Base-by-base conservation (phyloP, 805 yeast species). In the Kurtzmaniella cleridarum region DNA sequence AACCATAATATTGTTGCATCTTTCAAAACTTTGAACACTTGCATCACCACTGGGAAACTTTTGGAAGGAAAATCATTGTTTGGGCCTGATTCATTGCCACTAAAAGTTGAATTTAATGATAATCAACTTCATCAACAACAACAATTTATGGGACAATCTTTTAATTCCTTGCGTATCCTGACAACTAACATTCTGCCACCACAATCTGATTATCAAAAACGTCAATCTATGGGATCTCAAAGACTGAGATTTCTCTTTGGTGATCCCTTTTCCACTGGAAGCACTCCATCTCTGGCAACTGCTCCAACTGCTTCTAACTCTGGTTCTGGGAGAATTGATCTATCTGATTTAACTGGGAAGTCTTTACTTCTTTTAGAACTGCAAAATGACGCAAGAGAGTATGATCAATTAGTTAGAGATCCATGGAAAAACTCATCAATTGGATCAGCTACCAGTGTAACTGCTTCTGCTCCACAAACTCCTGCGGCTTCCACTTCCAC, bases 181-280 rank as follows among this genome's bases (percentile, higher is more conserved):
- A 47, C 45, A 18, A 37, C 57, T 10, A 57, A 58, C 41, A 57
- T 50, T 49, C 62, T 62, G 50, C 75, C 69, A 36, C 57, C 72
- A 47, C 46, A 42, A 32, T 26, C 42, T 14, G 50, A 53, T 26
- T 58, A 56, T 42, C 67, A 59, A 41, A 75, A 76, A 53, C 67
- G 83, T 50, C 77, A 79, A 36, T 70, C 79, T 13, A 56, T 76
- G 35, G 77, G 78, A 28, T 65, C 69, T 40, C 82, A 78, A 52
- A 63, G 85, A 47, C 79, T 85, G n/a, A 69, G 87, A 48, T 81
- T 82, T 50, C 66, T 82, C 29, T 82, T 82, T 53, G 74, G 81
- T 47, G 88, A 81, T 53, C 86, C 87, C 8, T 67, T 67, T 41
- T 42, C 55, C 3, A 49, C 50, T 7, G 40, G 36, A 13, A 30